phyloP scores from a whole-genome alignment of 2,329 filamentous ascomycete genomes.

The Cytospora paraplurivora region DNA sequence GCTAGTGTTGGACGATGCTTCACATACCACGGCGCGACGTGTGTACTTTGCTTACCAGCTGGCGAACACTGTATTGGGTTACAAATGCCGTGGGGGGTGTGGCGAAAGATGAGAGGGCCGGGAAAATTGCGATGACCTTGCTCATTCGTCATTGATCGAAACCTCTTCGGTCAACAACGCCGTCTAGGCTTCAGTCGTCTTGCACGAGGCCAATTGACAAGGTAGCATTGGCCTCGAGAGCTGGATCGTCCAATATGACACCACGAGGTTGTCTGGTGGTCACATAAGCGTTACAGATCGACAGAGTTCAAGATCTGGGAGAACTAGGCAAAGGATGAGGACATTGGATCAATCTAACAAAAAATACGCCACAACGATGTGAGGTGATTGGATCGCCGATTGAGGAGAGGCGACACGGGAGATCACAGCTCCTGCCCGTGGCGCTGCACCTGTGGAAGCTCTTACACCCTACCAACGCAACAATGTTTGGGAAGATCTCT shows the following conservation, averaged over 20 bases:
- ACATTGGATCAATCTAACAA: not conserved
- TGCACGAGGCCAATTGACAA: not conserved
- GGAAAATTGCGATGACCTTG: not conserved
- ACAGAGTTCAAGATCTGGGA: not conserved
- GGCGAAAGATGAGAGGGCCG: not conserved
- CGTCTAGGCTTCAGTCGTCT: not conserved
- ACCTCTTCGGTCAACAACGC: not conserved
- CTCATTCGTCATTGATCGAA: not conserved
- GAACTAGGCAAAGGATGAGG: not conserved
- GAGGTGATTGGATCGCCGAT: not conserved
- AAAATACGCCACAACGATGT: not conserved
- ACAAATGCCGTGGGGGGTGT: not conserved
- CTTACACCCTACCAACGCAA: not conserved
- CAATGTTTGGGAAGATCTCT: not conserved
- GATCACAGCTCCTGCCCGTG: not conserved
- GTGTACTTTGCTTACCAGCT: constrained; percentile 17
- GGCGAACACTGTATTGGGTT: not conserved
- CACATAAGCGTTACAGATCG: not conserved
- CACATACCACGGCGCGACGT: constrained; percentile 6
- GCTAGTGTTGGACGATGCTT: constrained; percentile 16
- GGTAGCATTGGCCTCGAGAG: not conserved
- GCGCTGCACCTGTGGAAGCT: not conserved
- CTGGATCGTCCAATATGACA: not conserved
- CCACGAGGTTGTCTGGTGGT: not conserved
- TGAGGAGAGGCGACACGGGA: not conserved